Evolutionary conservation across 192 early-diverging fungal genomes (phyloP), one percentile per base, ranked within the genome.

Genomic region (Rhizophagus clarus): DNA sequence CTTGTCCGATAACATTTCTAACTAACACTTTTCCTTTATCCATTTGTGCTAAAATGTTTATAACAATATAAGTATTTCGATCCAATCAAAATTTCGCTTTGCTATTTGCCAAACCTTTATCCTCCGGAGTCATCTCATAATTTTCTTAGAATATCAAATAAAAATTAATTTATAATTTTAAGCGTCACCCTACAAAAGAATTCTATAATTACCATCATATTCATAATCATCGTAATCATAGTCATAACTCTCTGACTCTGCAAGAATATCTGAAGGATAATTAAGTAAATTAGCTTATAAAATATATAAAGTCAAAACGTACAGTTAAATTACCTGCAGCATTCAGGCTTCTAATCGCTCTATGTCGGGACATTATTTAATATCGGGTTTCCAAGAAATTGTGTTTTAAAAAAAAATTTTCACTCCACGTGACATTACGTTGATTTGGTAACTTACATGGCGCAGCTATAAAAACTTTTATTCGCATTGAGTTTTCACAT

Each of bases 1-100:
- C 82, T 0, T 82, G 76, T 26, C 93, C 95, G 17, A 95, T 83
- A 29, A 93, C 83, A 17, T 71, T 79, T 80, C 84, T 88, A 32
- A 95, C 89, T 26, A 91, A 83, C 60, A 85, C 84, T 47, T 90
- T 81, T 11, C 92, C 90, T 15, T 87, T 86, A 5, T 86, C 82
- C 78, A 93, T 84, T 63, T 81, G 82, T 61, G 80, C 89, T 85
- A 45, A 17, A 8, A 74, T 15, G 17, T 47, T 29, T 68, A 60
- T 31, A 60, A 24, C 4, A 49, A 0, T 40, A 81, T 40, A 47
- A 26, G 24, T 24, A 61, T 60, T 2, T 37, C 26, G 45, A n/a
- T 4, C 34, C 28, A 49, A 4, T 71, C 20, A 68, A 70, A 34
- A 56, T 4, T 37, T 29, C 24, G 17, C 20, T 66, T 20, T 62